These are phyloP conservation scores for Casuarina equisetifolia DNA, from an alignment of 306 rosid genomes.

Conservation along the genomic window DNA sequence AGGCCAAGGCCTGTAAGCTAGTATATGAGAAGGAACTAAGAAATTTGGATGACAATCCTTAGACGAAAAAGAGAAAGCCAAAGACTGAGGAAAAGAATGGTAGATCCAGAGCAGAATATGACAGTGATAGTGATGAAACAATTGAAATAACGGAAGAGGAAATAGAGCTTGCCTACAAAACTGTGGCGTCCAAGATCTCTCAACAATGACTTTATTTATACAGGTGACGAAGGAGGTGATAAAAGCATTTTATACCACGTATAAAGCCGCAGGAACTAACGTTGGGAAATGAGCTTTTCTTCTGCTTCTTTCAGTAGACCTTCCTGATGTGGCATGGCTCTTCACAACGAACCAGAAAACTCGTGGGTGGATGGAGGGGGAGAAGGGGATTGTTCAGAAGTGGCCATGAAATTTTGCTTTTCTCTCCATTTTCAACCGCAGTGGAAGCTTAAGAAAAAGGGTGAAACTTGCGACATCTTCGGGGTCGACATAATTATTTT, in stretches of 20 bases:
- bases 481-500: no score
- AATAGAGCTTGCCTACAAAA: conserved; percentile 66
- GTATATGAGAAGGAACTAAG: conserved; percentile 65
- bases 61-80: conserved; percentile 33
- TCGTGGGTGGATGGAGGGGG: no score
- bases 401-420: no score
- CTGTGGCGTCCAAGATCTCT: conserved; percentile 42
- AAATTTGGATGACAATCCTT: conserved; percentile 34
- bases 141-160: conserved; percentile 89
- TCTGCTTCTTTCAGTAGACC: not conserved
- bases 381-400: not conserved
- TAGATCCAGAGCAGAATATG: conserved; percentile 47
- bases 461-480: no score
- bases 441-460: no score
- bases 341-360: no score
- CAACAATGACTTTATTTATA: conserved; percentile 32
- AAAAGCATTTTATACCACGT: not conserved
- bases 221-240: conserved; percentile 23
- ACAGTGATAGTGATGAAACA: conserved; percentile 67
- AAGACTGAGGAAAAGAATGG: conserved; percentile 33
- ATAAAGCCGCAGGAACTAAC: not conserved
- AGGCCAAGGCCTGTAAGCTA: conserved; percentile 60
- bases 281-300: not conserved
- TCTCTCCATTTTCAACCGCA: no score
- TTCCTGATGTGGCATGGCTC: not conserved